Conservation (phyloP, 805 yeast species). For the Zygosaccharomyces kombuchaensis region DNA sequence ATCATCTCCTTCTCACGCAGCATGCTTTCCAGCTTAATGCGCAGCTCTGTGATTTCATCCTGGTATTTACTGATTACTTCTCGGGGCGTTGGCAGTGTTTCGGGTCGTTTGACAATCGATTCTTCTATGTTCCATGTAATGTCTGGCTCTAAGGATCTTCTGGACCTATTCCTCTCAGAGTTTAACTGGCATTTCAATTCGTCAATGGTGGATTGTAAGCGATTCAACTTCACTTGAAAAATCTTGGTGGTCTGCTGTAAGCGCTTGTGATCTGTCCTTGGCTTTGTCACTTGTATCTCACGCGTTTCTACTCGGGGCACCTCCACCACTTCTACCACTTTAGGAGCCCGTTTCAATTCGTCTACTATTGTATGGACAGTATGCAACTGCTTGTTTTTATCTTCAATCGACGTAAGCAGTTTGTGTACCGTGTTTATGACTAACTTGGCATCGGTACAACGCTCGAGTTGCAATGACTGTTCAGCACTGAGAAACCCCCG, state of each 20-base stretch:
- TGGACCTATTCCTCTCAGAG: constrained; percentile 7
- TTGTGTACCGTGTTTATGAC: constrained; percentile 24
- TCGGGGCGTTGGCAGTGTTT: not conserved
- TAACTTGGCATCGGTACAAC: constrained; percentile 16
- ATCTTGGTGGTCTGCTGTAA: constrained; percentile 2
- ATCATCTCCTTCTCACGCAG: not conserved
- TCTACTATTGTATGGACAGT: constrained; percentile 4
- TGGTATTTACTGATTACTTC: constrained; percentile 3
- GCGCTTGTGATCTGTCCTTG: not conserved
- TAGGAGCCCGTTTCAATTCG: not conserved
- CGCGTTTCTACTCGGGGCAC: not conserved
- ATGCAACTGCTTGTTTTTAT: constrained; percentile 13
- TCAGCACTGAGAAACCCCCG: constrained; percentile 17
- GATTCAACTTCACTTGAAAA: constrained; percentile 14
- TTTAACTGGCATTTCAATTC: constrained; percentile 11
- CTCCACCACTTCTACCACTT: not conserved
- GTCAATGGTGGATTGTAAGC: constrained; percentile 14
- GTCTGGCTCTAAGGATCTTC: not conserved
- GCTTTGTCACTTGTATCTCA: not conserved
- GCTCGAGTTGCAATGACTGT: constrained; percentile 3
- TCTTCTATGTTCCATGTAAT: constrained; percentile 2
- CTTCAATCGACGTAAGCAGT: constrained; percentile 15
- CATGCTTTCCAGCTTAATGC: not conserved
- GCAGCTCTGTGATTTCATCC: constrained; percentile 7
- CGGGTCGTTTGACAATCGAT: not conserved